Percentiles rank a stretch among this genome's conserved stretches.
Conservation (phyloP, 441 rosid genomes). For the Jatropha podagrica region DNA sequence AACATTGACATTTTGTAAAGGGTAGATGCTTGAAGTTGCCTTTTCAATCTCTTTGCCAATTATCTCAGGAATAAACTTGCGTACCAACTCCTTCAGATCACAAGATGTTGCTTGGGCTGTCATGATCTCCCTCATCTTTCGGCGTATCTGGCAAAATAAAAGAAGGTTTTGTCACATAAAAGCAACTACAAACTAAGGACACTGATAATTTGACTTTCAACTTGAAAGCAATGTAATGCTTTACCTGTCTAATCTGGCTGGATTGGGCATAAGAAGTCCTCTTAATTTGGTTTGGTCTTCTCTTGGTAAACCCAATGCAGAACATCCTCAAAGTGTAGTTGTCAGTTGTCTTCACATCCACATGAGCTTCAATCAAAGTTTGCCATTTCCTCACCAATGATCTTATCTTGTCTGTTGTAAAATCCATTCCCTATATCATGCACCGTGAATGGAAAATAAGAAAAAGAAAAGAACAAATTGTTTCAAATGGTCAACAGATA, state of each 20-base stretch:
- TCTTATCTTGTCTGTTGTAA: slow-evolving; percentile 87
- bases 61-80: slow-evolving; percentile 65
- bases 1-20: slow-evolving; percentile 73
- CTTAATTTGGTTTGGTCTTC: slow-evolving; percentile 87
- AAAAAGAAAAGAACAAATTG: background rate
- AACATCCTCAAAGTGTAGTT: slow-evolving; percentile 76
- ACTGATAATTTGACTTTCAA: background rate
- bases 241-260: slow-evolving; percentile 83
- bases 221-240: background rate
- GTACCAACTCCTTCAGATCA: slow-evolving; percentile 68
- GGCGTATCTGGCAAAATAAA: slow-evolving; percentile 50
- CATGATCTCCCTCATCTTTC: slow-evolving; percentile 80
- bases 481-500: background rate
- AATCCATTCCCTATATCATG: slow-evolving; percentile 51
- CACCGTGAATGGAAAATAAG: background rate
- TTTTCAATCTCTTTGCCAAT: slow-evolving; percentile 80
- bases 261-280: slow-evolving; percentile 89
- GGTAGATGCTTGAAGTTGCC: slow-evolving; percentile 65
- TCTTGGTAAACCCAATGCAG: slow-evolving; percentile 90
- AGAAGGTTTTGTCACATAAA: background rate
- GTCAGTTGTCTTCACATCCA: slow-evolving; percentile 89
- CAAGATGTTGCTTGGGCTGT: slow-evolving; percentile 63
- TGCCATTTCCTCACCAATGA: slow-evolving; percentile 93
- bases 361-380: slow-evolving; percentile 85
- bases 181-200: background rate